Conservation (phyloP, 2,329 filamentous ascomycete genomes). For the Dendrostoma leiphaemia region DNA sequence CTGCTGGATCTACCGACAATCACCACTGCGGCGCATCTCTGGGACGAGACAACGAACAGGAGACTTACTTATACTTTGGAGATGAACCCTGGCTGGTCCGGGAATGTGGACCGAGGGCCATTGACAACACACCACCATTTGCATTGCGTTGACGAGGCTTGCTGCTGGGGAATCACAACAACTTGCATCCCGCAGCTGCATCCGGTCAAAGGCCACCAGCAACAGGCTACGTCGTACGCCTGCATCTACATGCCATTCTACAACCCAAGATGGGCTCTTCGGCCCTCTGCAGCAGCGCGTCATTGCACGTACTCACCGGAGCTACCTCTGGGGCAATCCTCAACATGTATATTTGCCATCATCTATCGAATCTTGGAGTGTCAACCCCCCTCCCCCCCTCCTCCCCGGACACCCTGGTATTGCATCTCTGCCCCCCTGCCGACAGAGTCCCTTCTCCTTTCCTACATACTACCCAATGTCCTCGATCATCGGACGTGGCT, state of each 20-base stretch:
- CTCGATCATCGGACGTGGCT: constrained; percentile 14
- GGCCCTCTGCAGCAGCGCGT: too few species aligned
- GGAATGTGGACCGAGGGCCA: constrained; percentile 19
- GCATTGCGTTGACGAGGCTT: constrained; percentile 19
- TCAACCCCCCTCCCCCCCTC: too few species aligned
- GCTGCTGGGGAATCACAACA: constrained; percentile 14
- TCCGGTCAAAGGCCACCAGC: constrained; percentile 7
- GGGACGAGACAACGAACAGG: constrained; percentile 6
- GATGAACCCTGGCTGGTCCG: constrained; percentile 17
- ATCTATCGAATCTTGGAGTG: too few species aligned
- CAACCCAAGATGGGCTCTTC: too few species aligned
- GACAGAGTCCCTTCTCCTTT: background rate
- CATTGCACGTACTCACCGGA: too few species aligned
- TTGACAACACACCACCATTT: constrained; percentile 21
- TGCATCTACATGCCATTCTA: background rate
- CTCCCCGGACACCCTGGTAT: too few species aligned
- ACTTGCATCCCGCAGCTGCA: constrained; percentile 19
- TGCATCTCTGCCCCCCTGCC: background rate
- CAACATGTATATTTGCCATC: background rate
- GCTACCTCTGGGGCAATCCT: too few species aligned
- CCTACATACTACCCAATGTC: constrained; percentile 20
- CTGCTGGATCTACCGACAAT: too few species aligned
- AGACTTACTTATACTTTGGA: constrained; percentile 29
- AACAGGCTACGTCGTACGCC: background rate
- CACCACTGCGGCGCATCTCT: background rate